phyloP scores from a whole-genome alignment of 495 filamentous ascomycete species.

The Glonium stellatum region DNA sequence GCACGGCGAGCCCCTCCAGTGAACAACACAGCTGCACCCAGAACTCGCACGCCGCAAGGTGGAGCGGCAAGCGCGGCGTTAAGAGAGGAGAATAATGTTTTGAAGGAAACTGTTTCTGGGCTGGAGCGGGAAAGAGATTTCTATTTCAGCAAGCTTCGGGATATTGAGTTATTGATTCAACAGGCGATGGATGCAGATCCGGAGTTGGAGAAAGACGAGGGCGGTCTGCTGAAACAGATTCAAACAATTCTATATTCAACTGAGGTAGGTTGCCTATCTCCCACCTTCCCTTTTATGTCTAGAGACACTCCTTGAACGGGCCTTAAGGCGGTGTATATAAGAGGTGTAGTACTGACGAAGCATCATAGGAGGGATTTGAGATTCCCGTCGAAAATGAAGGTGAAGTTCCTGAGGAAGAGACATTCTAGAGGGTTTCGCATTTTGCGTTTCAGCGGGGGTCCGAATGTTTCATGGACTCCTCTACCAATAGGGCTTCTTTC shows the following conservation, averaged over 20 bases:
- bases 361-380: conserved; percentile 62
- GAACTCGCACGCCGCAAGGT: conserved; percentile 36
- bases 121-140: conserved; percentile 75
- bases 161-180: conserved; percentile 92
- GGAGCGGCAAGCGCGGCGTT: conserved; percentile 58
- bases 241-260: conserved; percentile 96
- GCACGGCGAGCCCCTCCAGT: conserved; percentile 60
- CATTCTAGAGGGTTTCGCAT: conserved; percentile 47
- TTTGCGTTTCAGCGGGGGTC: conserved; percentile 2
- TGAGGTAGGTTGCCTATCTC: conserved; percentile 48
- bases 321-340: not conserved
- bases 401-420: conserved; percentile 56
- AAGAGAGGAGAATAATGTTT: conserved; percentile 68
- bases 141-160: conserved; percentile 95
- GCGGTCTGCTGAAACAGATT: conserved; percentile 84
- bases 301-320: not conserved
- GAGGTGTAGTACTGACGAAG: not conserved
- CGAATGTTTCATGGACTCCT: not conserved
- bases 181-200: conserved; percentile 84
- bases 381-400: conserved; percentile 65
- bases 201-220: conserved; percentile 85
- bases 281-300: conserved; percentile 3
- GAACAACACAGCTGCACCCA: conserved; percentile 47
- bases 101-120: conserved; percentile 46
- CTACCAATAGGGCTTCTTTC: not conserved